These are phyloP conservation scores for Cenococcum geophilum DNA, from an alignment of 495 filamentous ascomycete species.

Conservation along the genomic window DNA sequence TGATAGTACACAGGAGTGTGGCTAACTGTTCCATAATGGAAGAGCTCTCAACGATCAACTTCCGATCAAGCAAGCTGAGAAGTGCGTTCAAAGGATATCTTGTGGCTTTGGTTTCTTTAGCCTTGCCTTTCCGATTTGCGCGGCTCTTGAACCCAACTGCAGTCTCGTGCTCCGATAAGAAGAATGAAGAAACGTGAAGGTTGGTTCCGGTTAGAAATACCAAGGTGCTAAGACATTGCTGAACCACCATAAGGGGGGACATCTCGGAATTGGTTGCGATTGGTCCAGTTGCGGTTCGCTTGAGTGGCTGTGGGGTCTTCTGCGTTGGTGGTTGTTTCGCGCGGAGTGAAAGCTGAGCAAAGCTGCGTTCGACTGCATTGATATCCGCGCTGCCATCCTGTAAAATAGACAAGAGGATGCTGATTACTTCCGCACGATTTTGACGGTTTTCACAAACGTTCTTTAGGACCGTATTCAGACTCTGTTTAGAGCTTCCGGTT, in stretches of 20 bases:
- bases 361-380: slow-evolving; percentile 89
- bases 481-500: slow-evolving; percentile 70
- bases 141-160: slow-evolving; percentile 66
- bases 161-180: slow-evolving; percentile 90
- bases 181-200: slow-evolving; percentile 79
- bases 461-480: slow-evolving; percentile 76
- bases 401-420: slow-evolving; percentile 84
- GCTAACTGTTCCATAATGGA: slow-evolving; percentile 92
- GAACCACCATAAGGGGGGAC: slow-evolving; percentile 88
- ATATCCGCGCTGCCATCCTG: slow-evolving; percentile 93
- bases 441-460: slow-evolving; percentile 91
- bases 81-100: slow-evolving; percentile 91
- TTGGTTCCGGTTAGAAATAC: slow-evolving; percentile 77
- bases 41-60: slow-evolving; percentile 90
- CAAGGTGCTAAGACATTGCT: slow-evolving; percentile 83
- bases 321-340: slow-evolving; percentile 70
- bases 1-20: slow-evolving; percentile 77
- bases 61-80: slow-evolving; percentile 78
- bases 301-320: slow-evolving; percentile 75
- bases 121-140: slow-evolving; percentile 74
- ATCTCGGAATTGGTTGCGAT: slow-evolving; percentile 57
- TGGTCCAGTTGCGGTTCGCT: slow-evolving; percentile 56
- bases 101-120: slow-evolving; percentile 62
- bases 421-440: slow-evolving; percentile 91
- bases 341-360: slow-evolving; percentile 81